Conservation (phyloP, 306 rosid species). For the Castanea crenata region DNA sequence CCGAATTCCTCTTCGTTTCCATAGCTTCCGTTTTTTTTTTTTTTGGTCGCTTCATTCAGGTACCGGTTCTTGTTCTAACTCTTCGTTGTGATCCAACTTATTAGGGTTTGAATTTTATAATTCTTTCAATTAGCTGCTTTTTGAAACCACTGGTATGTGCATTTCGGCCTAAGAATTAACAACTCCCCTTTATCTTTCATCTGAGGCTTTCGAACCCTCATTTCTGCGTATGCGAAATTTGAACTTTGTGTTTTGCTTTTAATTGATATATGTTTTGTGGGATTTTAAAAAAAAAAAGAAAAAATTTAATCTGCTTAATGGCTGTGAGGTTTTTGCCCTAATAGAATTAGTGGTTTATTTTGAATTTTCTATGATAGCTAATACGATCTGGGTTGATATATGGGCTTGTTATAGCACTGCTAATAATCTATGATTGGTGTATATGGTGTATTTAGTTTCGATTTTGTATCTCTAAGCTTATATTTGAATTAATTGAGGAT, state of each 20-base stretch:
- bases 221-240: background rate
- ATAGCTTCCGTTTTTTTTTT: background rate
- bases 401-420: background rate
- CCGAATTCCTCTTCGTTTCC: background rate
- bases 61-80: background rate
- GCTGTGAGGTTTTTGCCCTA: background rate
- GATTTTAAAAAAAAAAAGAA: no score
- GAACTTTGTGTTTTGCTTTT: background rate
- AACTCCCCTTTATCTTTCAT: background rate
- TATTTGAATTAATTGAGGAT: background rate
- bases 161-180: background rate
- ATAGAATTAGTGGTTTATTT: background rate
- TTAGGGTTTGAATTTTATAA: conserved; percentile 12
- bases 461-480: background rate
- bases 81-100: conserved; percentile 21
- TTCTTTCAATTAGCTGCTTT: conserved; percentile 17
- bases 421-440: conserved; percentile 1
- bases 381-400: background rate
- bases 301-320: background rate
- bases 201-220: background rate
- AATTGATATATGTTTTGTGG: background rate
- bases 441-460: background rate
- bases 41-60: conserved; percentile 11
- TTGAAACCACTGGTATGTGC: conserved; percentile 8
- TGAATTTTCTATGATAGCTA: background rate